Base-by-base conservation (phyloP, 1,139 yeast genomes). In the Suhomyces wounanorum region DNA sequence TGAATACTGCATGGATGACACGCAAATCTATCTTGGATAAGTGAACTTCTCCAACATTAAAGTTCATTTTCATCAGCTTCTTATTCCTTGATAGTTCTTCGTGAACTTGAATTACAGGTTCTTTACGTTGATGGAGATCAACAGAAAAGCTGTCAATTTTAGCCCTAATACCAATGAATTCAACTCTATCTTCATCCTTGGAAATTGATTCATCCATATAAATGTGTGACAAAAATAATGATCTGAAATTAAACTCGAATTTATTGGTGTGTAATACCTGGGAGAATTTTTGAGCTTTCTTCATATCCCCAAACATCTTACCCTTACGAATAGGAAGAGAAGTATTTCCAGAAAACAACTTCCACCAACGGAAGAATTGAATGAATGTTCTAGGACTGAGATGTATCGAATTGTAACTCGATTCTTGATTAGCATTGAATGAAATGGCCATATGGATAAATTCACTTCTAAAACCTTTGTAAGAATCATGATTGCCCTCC, bases 401-500 rank as follows among this genome's bases (percentile, higher is more conserved):
- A 55, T 75, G 79, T 35, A 77, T 72, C 1, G 79, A 64, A 55
- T 77, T 77, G 54, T 75, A 72, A 52, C 77, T 70, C 4, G 65
- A 57, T 8, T 67, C 72, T 23, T 65, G 65, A 53, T 72, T 66
- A 23, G 96, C 88, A 40, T 78, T 69, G 42, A 92, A 75, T 0
- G 89, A 77, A 30, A 92, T 75, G 0, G 95, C 89, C 80, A 92
- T 73, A 63, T 90, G 96, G 16, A 91, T 76, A 59, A 80, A 88
- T 48, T 88, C 84, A 50, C 95, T 84, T 63, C 98, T 73, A 69
- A 88, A 92, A 0, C 89, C 95, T 4, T 66, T 65, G 61, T 85
- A 92, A 0, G 97, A 89, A 65, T 94, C 98, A 59, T 85, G 85
- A 0, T 63, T 67, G 1, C 69, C 64, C 10, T 72, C 59, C 3